Conservation (phyloP, 2,329 filamentous ascomycete species). For the Colletotrichum sp. region DNA sequence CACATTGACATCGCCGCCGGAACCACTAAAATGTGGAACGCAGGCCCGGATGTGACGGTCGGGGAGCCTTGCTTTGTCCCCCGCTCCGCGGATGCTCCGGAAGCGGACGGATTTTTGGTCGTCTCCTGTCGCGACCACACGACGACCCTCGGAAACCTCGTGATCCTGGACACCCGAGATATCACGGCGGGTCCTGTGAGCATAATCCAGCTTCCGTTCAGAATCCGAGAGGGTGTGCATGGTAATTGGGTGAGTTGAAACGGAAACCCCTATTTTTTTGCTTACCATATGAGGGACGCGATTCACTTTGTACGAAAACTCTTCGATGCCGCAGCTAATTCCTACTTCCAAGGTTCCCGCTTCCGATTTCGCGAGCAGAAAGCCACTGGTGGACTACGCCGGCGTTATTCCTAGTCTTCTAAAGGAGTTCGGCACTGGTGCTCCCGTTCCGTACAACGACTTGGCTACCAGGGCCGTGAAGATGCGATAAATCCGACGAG, state of each 20-base stretch:
- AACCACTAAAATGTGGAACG: background rate
- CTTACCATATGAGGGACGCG: rapidly evolving
- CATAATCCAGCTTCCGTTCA: background rate
- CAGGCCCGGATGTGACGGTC: background rate
- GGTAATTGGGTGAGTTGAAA: background rate
- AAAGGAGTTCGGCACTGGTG: background rate
- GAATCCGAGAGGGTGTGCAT: background rate
- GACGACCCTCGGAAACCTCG: background rate
- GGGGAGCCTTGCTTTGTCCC: background rate
- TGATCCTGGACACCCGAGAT: background rate
- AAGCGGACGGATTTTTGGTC: background rate
- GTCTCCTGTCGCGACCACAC: background rate
- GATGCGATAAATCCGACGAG: background rate
- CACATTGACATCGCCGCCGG: background rate
- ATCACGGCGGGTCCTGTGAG: background rate
- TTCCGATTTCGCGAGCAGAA: background rate
- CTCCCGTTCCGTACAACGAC: background rate
- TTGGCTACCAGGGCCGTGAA: background rate
- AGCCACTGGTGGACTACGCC: background rate
- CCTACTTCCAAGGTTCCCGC: rapidly evolving
- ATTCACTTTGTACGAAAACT: rapidly evolving
- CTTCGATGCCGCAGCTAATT: background rate
- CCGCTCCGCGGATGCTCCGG: background rate
- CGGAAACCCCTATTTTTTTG: background rate
- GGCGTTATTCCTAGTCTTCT: background rate